Percentiles rank a stretch among this genome's conserved stretches.
phyloP scores from a whole-genome alignment of 257 asterid species.

The Ligustrum vulgare region DNA sequence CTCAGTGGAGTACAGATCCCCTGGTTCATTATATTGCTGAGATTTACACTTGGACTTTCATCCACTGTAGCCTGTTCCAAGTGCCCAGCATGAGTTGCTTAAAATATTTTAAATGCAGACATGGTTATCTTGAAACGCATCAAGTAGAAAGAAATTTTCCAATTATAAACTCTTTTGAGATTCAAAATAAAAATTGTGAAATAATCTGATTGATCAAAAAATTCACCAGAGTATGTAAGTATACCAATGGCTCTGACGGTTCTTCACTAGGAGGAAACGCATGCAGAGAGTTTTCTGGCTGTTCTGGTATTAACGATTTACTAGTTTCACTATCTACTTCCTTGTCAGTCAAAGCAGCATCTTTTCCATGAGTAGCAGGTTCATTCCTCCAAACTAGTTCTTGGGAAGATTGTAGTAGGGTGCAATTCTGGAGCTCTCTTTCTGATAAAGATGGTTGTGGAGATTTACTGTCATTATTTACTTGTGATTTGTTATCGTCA shows the following conservation, averaged over 20 bases:
- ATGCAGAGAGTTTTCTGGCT: constrained; percentile 21
- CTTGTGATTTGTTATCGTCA: constrained; percentile 26
- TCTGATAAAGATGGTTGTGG: constrained; percentile 28
- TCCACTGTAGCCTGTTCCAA: constrained; percentile 41
- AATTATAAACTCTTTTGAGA: background rate
- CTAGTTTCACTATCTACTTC: constrained; percentile 30
- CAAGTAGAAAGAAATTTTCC: background rate
- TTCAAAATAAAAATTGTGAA: background rate
- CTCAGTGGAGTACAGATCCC: constrained; percentile 26
- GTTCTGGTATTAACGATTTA: constrained; percentile 28
- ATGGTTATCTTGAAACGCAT: background rate
- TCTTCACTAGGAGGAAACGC: constrained; percentile 29
- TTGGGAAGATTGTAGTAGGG: constrained; percentile 27
- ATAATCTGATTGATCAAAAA: background rate
- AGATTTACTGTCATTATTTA: constrained; percentile 9
- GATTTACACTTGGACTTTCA: constrained; percentile 25
- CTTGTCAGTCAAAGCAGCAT: constrained; percentile 25
- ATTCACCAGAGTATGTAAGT: background rate
- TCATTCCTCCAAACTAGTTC: constrained; percentile 19
- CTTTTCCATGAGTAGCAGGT: constrained; percentile 24
- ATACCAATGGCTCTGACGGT: constrained; percentile 40
- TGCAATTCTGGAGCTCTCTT: constrained; percentile 19
- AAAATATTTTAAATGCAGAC: constrained; percentile 7
- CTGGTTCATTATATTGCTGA: constrained; percentile 26
- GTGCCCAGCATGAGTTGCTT: constrained; percentile 14